A percentile compares a stretch with the other conserved stretches of the same genome.
Evolutionary conservation across 192 early-diverging fungal species (phyloP).

Genomic region (Tieghemiomyces parasiticus): DNA sequence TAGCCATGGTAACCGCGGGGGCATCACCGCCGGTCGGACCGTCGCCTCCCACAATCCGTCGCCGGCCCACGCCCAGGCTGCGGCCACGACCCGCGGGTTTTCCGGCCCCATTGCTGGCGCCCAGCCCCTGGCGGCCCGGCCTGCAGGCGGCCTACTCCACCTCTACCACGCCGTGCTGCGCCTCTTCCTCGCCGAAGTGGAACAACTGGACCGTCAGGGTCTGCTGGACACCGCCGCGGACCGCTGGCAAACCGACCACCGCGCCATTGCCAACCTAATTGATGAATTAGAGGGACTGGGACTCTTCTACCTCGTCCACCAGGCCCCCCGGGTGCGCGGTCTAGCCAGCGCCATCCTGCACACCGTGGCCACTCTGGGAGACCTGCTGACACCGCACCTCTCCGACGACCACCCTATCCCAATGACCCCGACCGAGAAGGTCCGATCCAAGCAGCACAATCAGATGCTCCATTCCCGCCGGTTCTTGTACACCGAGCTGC

Average conservation of each 20-base stretch:
- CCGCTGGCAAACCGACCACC: conserved; percentile 23
- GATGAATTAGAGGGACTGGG: conserved; percentile 63
- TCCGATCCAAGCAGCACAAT: background rate
- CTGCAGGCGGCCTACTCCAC: conserved; percentile 40
- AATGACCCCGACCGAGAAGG: conserved; percentile 4
- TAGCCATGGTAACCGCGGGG: background rate
- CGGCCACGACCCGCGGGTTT: background rate
- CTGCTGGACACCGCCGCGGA: conserved; percentile 18
- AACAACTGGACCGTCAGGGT: conserved; percentile 5
- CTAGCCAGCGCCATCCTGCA: conserved; percentile 44
- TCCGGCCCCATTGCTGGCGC: background rate
- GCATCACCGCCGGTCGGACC: background rate
- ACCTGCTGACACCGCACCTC: conserved; percentile 12
- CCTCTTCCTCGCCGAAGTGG: conserved; percentile 21
- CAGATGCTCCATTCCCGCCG: background rate
- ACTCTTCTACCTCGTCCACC: conserved; percentile 50
- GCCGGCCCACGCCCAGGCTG: background rate
- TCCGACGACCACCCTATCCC: conserved; percentile 9
- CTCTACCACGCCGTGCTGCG: conserved; percentile 48
- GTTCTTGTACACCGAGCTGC: conserved; percentile 1
- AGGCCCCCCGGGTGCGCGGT: conserved; percentile 34
- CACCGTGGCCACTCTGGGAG: conserved; percentile 33
- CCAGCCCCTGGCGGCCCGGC: conserved; percentile 10
- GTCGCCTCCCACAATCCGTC: background rate
- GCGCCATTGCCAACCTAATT: conserved; percentile 27